Evolutionary conservation across 768 basidiomycete species (phyloP), one percentile per base, ranked within the genome.

Genomic region (Russula dissimulans): DNA sequence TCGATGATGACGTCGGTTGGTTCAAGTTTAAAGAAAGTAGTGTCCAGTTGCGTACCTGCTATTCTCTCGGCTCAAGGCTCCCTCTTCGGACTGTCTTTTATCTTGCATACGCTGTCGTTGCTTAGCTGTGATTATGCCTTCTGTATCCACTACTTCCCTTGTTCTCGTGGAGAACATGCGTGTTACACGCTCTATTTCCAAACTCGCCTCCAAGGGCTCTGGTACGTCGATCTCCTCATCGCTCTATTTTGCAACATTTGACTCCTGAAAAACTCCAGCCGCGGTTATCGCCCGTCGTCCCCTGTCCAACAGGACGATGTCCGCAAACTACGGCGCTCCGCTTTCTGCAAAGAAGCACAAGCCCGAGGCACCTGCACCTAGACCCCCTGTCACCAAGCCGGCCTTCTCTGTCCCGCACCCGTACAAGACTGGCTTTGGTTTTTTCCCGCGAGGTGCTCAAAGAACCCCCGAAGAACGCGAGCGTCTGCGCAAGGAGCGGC

Each of bases 141-240:
- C 45, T 53, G 4, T 51, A 2, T 48, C 56, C 34, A 57, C 49
- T 2, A 52, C 51, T 18, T 62, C 61, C 22, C 34, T 57, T 22
- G 29, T 62, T 48, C 61, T 62, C 41, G 12, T 44, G 11, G 56
- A 62, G 51, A 62, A 57, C 26, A 62, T 44, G 56, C 56, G 61
- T 57, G 32, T 62, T 31, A 54, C 56, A 44, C 61, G 61, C 46
- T 48, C 56, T 9, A 43, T 53, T 32, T 53, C 56, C 12, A 62
- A 32, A 42, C 8, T 57, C 11, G 51, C 46, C 14, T 50, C 56
- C 11, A 45, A 57, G 41, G 45, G 51, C 41, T 42, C 22, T 39
- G 26, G 61, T 62, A 34, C 48, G 56, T 3, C 5, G 46, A 17
- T 14, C 11, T 57, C 45, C 4, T 48, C 10, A 17, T 26, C 6